Evolutionary conservation across 768 basidiomycete species (phyloP), one percentile per base, ranked within the genome.

Genomic region (Podaxis sp.): DNA sequence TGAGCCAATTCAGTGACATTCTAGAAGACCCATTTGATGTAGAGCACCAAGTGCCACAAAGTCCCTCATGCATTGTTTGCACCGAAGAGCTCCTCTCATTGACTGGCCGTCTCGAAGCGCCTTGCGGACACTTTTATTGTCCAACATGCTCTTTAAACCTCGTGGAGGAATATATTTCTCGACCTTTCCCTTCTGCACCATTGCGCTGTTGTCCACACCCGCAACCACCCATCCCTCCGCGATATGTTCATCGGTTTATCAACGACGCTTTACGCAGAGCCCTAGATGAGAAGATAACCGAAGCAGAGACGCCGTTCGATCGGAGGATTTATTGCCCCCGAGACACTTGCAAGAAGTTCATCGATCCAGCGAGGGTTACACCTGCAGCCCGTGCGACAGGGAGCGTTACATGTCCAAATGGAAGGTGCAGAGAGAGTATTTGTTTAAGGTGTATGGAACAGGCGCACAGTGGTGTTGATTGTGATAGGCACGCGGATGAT

Each of bases 111-210:
- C 48, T 67, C 24, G 51, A 60, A 46, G 51, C 58, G 20, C 51
- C 64, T 15, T 67, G 66, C 30, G 66, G 52, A n/a, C 66, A 67
- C 44, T 60, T 55, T 17, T 67, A 63, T 48, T 67, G 66, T 37
- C 46, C 56, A 24, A 28, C 5, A 20, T 67, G 66, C 30, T 38
- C 62, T 4, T 24, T 24, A n/a, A 52, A 41, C 4, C 62, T 67
- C 4, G 66, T 63, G 20, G 30, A 59, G 22, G 54, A 53, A 13
- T 65, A 50, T 49, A 58, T 51, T 24, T 26, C 41, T 13, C 40
- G 48, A 60, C 49, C 30, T 36, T 60, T 56, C 52, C 59, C 62
- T 11, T 20, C 38, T 11, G 53, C 28, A 44, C 64, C 51, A 28
- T 58, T 40, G 22, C 61, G 48, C 53, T 63, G 55, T 53, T 64